Conservation (phyloP, 805 yeast genomes). For the Teunomyces gatunensis region DNA sequence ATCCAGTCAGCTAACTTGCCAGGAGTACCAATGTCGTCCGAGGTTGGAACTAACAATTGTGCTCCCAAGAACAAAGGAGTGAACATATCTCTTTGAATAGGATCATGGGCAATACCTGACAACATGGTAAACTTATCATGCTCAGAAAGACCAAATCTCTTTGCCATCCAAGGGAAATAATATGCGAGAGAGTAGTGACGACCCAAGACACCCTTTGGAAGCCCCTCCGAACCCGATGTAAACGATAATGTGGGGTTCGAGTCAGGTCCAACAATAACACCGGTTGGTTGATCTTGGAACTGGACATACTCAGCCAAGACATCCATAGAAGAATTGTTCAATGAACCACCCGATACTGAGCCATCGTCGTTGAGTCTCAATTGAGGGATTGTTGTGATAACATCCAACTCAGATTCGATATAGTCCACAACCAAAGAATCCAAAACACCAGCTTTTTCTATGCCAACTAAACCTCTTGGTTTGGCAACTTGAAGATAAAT, state of each 20-base stretch:
- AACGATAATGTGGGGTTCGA: constrained; percentile 94
- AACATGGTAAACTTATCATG: constrained; percentile 94
- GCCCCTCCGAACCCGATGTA: constrained; percentile 97
- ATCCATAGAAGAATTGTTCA: constrained; percentile 37
- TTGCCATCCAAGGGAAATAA: constrained; percentile 98
- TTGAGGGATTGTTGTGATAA: constrained; percentile 71
- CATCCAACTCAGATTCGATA: constrained; percentile 67
- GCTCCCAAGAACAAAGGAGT: constrained; percentile 98
- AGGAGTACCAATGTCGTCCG: constrained; percentile 98
- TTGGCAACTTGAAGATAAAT: constrained; percentile 89
- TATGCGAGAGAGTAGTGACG: constrained; percentile 96
- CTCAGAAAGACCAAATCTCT: constrained; percentile 71
- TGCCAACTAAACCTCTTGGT: constrained; percentile 87
- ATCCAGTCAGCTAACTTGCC: constrained; percentile 98
- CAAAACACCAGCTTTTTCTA: constrained; percentile 84
- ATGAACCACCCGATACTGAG: constrained; percentile 56
- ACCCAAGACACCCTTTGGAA: constrained; percentile 98
- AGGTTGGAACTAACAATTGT: constrained; percentile 85
- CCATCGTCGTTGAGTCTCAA: constrained; percentile 80
- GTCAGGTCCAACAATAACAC: constrained; percentile 95
- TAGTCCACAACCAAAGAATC: constrained; percentile 77
- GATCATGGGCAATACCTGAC: constrained; percentile 98
- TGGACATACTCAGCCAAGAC: constrained; percentile 46
- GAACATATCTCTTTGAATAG: constrained; percentile 98
- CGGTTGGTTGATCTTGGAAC: constrained; percentile 61